These are phyloP conservation scores for Penicillium crustosum DNA, from an alignment of 2,329 filamentous ascomycete genomes.

Conservation along the genomic window DNA sequence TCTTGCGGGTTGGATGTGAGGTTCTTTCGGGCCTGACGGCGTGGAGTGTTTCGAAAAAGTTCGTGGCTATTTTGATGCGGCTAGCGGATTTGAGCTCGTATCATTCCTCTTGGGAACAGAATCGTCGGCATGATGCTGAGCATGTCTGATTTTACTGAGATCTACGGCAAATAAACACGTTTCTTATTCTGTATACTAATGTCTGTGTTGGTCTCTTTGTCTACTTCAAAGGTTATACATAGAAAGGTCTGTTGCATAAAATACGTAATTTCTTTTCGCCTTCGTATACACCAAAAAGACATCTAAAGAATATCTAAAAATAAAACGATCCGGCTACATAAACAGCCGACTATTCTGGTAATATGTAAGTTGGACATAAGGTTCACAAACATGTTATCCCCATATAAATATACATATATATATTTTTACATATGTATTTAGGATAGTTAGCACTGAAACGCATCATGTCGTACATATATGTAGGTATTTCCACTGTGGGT, in stretches of 20 bases:
- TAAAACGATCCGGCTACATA: too few relatives aligned
- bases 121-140: conserved; percentile 2
- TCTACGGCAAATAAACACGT: neutral
- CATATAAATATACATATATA: neutral
- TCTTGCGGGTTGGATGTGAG: conserved; percentile 42
- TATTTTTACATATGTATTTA: too few relatives aligned
- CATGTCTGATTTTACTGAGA: neutral
- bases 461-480: neutral
- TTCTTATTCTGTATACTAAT: conserved; percentile 3
- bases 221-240: neutral
- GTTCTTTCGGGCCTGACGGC: conserved; percentile 35
- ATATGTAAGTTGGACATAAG: neutral
- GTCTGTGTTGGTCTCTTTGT: neutral
- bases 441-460: too few relatives aligned
- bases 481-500: neutral
- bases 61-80: conserved; percentile 33
- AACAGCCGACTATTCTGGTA: too few relatives aligned
- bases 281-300: too few relatives aligned
- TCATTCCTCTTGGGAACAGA: conserved; percentile 7
- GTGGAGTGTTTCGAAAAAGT: conserved; percentile 40
- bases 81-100: conserved; percentile 29
- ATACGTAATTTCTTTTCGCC: too few relatives aligned
- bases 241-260: too few relatives aligned
- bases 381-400: neutral
- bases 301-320: too few relatives aligned